Conservation (phyloP, 2,329 filamentous ascomycete genomes). For the Corniculantispora saksenae region DNA sequence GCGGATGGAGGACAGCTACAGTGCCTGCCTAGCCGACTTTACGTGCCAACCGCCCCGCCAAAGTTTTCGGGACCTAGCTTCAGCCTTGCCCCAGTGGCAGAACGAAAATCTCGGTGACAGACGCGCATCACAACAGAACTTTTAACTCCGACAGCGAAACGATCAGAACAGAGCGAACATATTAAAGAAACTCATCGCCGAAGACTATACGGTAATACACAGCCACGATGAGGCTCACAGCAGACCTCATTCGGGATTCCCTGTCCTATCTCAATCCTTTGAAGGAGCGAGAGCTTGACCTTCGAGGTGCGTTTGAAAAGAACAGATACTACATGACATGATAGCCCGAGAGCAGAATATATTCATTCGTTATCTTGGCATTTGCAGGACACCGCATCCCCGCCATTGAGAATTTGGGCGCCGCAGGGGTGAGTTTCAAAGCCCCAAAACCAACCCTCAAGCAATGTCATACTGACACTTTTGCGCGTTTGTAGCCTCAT, state of each 20-base stretch:
- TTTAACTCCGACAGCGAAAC: background rate
- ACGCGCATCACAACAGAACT: background rate
- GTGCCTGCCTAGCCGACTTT: background rate
- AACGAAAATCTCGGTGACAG: constrained; percentile 1
- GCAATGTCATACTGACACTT: constrained; percentile 16
- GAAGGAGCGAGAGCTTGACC: constrained; percentile 97
- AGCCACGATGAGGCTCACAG: constrained; percentile 83
- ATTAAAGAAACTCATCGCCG: background rate
- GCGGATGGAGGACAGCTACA: too few species aligned
- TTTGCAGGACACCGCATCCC: constrained; percentile 95
- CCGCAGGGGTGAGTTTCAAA: constrained; percentile 72
- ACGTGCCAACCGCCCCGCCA: constrained; percentile 5
- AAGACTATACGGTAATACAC: constrained; percentile 18
- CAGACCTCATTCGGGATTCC: constrained; percentile 90
- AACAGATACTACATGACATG: constrained; percentile 86
- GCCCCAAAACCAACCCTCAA: background rate
- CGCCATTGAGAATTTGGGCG: constrained; percentile 94
- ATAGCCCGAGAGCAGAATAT: constrained; percentile 71
- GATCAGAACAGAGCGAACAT: background rate
- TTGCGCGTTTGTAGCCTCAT: constrained; percentile 65
- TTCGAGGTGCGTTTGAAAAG: constrained; percentile 97
- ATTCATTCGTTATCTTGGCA: constrained; percentile 63
- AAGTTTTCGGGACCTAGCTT: constrained; percentile 14
- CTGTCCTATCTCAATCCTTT: constrained; percentile 98
- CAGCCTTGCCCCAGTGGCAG: constrained; percentile 1